Evolutionary conservation across 2,329 filamentous ascomycete genomes (phyloP), one percentile per base, ranked within the genome.

Genomic region (Neophaeococcomyces mojaviensis): DNA sequence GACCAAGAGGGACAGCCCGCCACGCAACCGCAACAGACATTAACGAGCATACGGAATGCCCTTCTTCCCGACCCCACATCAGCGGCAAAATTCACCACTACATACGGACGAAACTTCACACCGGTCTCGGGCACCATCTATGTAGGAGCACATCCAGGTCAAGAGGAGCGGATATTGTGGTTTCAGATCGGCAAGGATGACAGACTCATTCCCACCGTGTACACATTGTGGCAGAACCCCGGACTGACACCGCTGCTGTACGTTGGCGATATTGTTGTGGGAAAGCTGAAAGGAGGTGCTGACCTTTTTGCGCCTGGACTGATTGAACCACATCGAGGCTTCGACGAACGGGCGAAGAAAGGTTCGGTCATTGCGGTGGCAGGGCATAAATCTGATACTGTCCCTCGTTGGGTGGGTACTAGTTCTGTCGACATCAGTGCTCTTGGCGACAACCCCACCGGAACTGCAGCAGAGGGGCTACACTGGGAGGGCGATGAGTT

Each of bases 401-500:
- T 84, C 20, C 79, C 81, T 3, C 66, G 79, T 42, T 79, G 76
- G 47, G 78, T 84, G 2, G 81, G 81, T 0, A 64, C 75, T n/a
- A 84, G 80, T 58, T 73, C 77, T 55, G 77, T 82, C 38, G 77
- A 84, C 62, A 68, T 84, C 13, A 72, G 72, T 37, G 67, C 64
- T 2, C 59, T 83, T 42, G 62, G 59, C 2, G 67, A 70, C 40
- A 64, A 65, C 24, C 67, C 70, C 12, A 82, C 78, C 57, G 81
- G 81, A 0, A 76, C 78, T 63, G 81, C 81, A 1, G 79, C 84
- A 8, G 71, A 77, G 52, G 79, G 76, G 3, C 64, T 84, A 39
- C 81, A 84, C 57, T 84, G 81, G 81, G 71, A 73, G 49, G 79
- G 81, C 1, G 81, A 85, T 63, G 81, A 85, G 63, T 58, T 83